These are phyloP conservation scores for Luffa aegyptiaca DNA, from an alignment of 306 rosid species.

Conservation along the genomic window DNA sequence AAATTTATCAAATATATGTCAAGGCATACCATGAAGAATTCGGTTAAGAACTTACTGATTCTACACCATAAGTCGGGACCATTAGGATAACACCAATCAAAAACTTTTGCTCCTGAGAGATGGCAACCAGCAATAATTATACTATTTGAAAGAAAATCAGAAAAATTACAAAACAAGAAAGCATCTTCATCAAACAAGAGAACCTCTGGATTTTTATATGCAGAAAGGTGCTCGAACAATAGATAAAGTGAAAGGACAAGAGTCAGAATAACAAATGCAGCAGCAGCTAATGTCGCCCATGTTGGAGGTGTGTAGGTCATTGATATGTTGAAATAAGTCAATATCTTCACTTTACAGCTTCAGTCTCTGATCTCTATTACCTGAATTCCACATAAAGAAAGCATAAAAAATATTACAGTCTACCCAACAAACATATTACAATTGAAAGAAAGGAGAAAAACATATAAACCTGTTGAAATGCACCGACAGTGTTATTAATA, in stretches of 20 bases:
- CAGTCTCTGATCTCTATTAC: not conserved
- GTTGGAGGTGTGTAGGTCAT: conserved; percentile 51
- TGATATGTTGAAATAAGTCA: conserved; percentile 3
- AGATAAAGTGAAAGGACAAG: conserved; percentile 74
- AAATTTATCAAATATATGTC: not conserved
- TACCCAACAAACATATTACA: not conserved
- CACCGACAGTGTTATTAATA: not conserved
- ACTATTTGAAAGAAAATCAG: not conserved
- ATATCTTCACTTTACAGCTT: conserved; percentile 5
- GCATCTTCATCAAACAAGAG: not conserved
- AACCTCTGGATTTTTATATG: conserved; percentile 95
- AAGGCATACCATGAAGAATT: not conserved
- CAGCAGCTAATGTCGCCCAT: conserved; percentile 69
- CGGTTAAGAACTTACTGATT: conserved; percentile 59
- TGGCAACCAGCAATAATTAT: conserved; percentile 1
- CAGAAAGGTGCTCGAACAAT: conserved; percentile 81
- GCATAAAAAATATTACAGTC: not conserved
- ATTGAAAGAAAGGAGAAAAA: not conserved
- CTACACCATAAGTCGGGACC: conserved; percentile 96
- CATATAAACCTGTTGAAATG: not conserved
- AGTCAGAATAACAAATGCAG: conserved; percentile 50
- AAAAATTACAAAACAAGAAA: not conserved
- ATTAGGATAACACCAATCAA: conserved; percentile 84
- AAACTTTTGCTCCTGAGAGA: conserved; percentile 73
- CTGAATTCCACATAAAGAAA: not conserved